Base-by-base conservation (phyloP, 768 basidiomycete genomes). In the Hypholoma sublateritium region DNA sequence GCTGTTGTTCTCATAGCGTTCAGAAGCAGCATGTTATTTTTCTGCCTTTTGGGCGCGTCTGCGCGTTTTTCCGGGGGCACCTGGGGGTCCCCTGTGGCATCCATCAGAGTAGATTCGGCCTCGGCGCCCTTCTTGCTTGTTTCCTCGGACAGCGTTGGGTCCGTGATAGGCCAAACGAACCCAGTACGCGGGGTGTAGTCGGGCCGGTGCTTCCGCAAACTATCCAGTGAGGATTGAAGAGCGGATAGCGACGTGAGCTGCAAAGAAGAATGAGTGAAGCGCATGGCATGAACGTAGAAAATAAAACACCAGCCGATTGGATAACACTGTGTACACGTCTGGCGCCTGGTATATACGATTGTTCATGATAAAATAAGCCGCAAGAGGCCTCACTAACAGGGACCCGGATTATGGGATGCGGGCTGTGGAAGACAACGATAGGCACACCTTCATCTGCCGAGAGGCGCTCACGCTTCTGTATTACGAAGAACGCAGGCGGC, bases 311-410 rank as follows among this genome's bases (percentile, higher is more conserved):
- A 95, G 73, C 62, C 93, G 86, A 64, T 91, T 92, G 49, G 92
- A 92, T 41, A 95, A 74, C 2, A 95, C 79, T 9, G 86, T 86
- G 67, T 95, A 93, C 34, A 95, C 75, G 62, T 92, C 88, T 9
- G 93, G 93, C 0, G 91, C 85, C 67, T 91, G 91, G 68, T 95
- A 95, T 60, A 95, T 92, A 59, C 90, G 85, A 67, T 89, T 90
- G 72, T 94, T 88, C 75, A 93, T 82, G 66, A 95, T 85, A 67
- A 93, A 95, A 70, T 93, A 95, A 8, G 86, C 88, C 16, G 88
- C 89, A 58, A 94, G 72, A 3, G 92, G 87, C 57, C 80, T 80
- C 46, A 88, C 93, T 94, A 68, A 45, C 48, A 32, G 53, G 22
- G 22, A 45, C 43, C 35, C 48, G 55, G 37, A 25, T 53, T 52